Base-by-base conservation (phyloP, 257 asterid genomes). In the Verbena officinalis region DNA sequence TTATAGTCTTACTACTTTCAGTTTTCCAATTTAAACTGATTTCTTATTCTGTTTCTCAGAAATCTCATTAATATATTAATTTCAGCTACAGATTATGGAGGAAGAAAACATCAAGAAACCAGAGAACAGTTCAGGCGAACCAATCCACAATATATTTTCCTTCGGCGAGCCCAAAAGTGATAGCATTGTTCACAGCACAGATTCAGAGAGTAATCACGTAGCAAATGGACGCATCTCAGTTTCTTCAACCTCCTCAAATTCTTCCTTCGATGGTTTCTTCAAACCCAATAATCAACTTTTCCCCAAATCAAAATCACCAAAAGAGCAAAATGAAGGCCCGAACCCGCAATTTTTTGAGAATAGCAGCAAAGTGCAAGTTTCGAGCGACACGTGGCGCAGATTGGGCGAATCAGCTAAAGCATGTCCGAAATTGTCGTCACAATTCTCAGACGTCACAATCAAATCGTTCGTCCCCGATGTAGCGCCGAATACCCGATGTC, bases 11-110 rank as follows among this genome's bases (percentile, higher is more conserved):
- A 16, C 27, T 16, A 51, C 34, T 44, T 24, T 31, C 34, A 34
- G 21, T 43, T 15, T 13, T 40, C 52, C 24, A 22, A 13, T 20
- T 39, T 15, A 59, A 9, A 30, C 22, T 58, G 62, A 4, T 38
- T 50, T 56, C 45, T 42, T 50, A 16, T 38, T 30, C n/a, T n/a
- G n/a, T n/a, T n/a, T n/a, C n/a, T n/a, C n/a, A n/a, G n/a, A n/a
- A n/a, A 52, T 64, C 24, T 64, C 21, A 39, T 27, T 52, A 10
- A 49, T 54, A 17, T 19, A 11, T 30, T 43, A 20, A 20, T 55
- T 62, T 34, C 39, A 60, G 23, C 70, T 45, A 72, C 74, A 70
- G 80, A 54, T 12, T 33, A 85, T 80, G 89, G 77, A 65, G 45
- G 67, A 66, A 64, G 62, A 62, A 67, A 81, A 59, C 52, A 56